Percentiles rank a stretch among this genome's conserved stretches.
Conservation (phyloP, 202 grass and related monocot species). For the Panicum virgatum region DNA sequence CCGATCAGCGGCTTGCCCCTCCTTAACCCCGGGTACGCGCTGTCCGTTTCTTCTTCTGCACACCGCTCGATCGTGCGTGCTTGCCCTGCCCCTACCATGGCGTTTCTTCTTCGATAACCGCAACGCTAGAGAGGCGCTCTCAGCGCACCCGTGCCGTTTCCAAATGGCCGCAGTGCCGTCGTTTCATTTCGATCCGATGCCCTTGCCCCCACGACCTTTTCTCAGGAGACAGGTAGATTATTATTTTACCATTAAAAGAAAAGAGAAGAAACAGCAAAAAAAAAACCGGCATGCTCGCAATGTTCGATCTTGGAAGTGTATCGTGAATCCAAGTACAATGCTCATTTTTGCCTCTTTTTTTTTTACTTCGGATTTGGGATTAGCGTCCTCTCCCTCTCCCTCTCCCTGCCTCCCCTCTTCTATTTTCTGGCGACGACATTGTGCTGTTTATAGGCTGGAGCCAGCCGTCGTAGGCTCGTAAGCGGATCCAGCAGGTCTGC, state of each 20-base stretch:
- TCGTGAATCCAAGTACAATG: neutral
- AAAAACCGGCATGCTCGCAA: neutral
- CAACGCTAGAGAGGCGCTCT: neutral
- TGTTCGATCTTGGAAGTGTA: neutral
- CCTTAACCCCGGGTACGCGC: constrained; percentile 1
- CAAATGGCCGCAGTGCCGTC: neutral
- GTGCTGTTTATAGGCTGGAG: neutral
- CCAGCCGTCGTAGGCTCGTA: neutral
- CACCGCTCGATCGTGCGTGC: neutral
- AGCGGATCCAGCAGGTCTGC: neutral
- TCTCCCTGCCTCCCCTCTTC: no score
- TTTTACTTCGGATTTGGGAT: neutral
- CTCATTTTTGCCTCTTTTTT: neutral
- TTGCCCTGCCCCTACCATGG: neutral
- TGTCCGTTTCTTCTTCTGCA: neutral
- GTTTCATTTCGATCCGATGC: neutral
- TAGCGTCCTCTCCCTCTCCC: no score
- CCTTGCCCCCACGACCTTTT: neutral
- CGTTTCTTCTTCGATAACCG: neutral
- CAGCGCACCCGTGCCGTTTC: neutral
- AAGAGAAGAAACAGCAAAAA: neutral
- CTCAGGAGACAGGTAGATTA: neutral
- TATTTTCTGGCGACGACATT: neutral
- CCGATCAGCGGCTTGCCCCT: neutral
- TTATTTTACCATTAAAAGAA: neutral